Evolutionary conservation across 2,329 filamentous ascomycete genomes (phyloP), one percentile per base, ranked within the genome.

Genomic region (Neofusicoccum laricinum): DNA sequence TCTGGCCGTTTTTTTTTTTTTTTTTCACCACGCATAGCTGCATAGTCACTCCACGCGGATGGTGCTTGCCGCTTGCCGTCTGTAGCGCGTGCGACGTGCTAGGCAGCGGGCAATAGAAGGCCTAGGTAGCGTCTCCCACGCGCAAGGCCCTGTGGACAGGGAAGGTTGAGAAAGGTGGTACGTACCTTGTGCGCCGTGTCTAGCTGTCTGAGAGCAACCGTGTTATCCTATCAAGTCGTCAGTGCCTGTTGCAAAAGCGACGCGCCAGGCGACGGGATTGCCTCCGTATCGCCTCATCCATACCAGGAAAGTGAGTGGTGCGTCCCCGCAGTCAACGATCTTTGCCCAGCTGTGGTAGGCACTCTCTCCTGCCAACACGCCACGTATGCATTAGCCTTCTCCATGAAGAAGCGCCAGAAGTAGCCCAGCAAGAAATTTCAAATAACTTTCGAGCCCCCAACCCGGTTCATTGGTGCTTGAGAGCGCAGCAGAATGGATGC

Each of bases 281-380:
- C 15, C 11, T 64, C 25, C 25, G 25, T 6, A 7, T 30, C 25
- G 25, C 25, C 25, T 30, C 25, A 30, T 30, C 5, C 67, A 68
- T 65, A 78, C 81, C 64, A 86, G 68, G 64, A 80, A 80, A 0
- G 81, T 83, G 66, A 83, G 69, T 2, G 83, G 83, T 4, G 79
- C 83, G 71, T 85, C 82, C 38, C 84, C 84, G 65, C 84, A 86
- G 66, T 86, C 84, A 2, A 86, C 78, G 3, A 85, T 77, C 65
- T 79, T 82, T 0, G 82, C 81, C 78, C 83, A 84, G 63, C 79
- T 75, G 21, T 74, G 66, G 62, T 82, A 80, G 4, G 75, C 69
- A 65, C 83, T 83, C 21, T 64, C 32, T 25, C 63, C 63, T 64
- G 19, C 11, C n/a, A 19, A 14, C 21, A 38, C 32, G 11, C n/a